Conservation (phyloP, 202 grass and related monocot species). For the Bolboschoenoplectus hybrid region DNA sequence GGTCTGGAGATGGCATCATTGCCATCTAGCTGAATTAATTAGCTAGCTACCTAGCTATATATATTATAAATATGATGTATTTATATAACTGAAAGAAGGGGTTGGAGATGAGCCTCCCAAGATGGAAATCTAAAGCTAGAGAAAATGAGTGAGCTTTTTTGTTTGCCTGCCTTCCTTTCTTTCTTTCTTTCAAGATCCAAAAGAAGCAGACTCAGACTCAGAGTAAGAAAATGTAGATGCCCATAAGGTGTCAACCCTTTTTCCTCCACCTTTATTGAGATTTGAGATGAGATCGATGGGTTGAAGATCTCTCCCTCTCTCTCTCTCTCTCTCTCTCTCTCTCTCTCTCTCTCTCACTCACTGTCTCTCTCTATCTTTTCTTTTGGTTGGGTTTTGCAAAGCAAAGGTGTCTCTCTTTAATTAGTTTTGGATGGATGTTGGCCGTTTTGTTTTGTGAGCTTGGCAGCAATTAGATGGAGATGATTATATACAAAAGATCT, state of each 20-base stretch:
- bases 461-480: slow-evolving; percentile 22
- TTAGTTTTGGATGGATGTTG: slow-evolving; percentile 25
- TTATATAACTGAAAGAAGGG: not conserved
- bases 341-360: slow-evolving; percentile 27
- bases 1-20: slow-evolving; percentile 24
- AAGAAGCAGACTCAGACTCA: slow-evolving; percentile 30
- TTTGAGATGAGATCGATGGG: slow-evolving; percentile 20
- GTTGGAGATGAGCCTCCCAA: slow-evolving; percentile 37
- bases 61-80: slow-evolving; percentile 14
- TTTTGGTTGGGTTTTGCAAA: slow-evolving; percentile 3
- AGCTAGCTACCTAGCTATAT: slow-evolving; percentile 43
- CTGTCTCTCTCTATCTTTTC: slow-evolving; percentile 17
- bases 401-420: slow-evolving; percentile 13
- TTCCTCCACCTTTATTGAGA: slow-evolving; percentile 30
- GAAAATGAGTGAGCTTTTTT: slow-evolving; percentile 52
- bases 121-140: slow-evolving; percentile 48
- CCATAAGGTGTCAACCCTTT: slow-evolving; percentile 44
- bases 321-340: slow-evolving; percentile 26
- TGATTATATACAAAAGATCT: slow-evolving; percentile 27
- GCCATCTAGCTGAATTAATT: slow-evolving; percentile 30
- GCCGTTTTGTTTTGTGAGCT: slow-evolving; percentile 24
- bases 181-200: slow-evolving; percentile 30
- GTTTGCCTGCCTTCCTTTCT: slow-evolving; percentile 43
- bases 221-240: slow-evolving; percentile 26
- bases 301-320: slow-evolving; percentile 39